Percentiles rank a stretch among this genome's conserved stretches.
Evolutionary conservation across 495 filamentous ascomycete species (phyloP).

Genomic region (Podospora appendiculata): DNA sequence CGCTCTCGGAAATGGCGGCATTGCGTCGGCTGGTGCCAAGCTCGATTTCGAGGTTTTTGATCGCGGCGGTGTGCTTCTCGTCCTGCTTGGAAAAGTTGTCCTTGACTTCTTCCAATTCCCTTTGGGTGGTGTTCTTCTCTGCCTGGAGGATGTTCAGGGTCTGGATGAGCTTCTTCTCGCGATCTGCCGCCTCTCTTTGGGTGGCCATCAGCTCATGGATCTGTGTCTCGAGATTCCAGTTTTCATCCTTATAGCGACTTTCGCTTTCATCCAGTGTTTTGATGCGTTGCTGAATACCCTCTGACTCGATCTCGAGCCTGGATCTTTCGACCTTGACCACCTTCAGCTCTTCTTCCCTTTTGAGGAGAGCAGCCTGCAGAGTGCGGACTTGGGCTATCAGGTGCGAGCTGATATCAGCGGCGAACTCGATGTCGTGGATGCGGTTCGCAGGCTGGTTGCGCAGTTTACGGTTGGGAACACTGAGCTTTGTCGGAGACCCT

Average conservation of each 20-base stretch:
- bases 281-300: slow-evolving; percentile 69
- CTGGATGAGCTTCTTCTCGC: slow-evolving; percentile 72
- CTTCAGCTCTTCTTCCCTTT: slow-evolving; percentile 82
- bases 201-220: slow-evolving; percentile 70
- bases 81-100: slow-evolving; percentile 64
- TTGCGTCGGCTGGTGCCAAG: slow-evolving; percentile 69
- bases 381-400: slow-evolving; percentile 83
- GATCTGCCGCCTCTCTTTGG: slow-evolving; percentile 63
- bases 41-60: slow-evolving; percentile 86
- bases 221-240: slow-evolving; percentile 90
- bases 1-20: slow-evolving; percentile 63
- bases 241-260: slow-evolving; percentile 92
- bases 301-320: slow-evolving; percentile 70
- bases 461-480: slow-evolving; percentile 72
- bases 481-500: slow-evolving; percentile 82
- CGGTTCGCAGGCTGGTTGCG: slow-evolving; percentile 83
- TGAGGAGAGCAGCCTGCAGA: slow-evolving; percentile 70
- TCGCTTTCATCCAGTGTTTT: slow-evolving; percentile 85
- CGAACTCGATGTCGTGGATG: slow-evolving; percentile 91
- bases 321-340: slow-evolving; percentile 64
- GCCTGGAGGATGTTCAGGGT: slow-evolving; percentile 55
- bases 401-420: slow-evolving; percentile 88
- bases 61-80: slow-evolving; percentile 66
- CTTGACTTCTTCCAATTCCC: slow-evolving; percentile 84
- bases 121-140: slow-evolving; percentile 69